These are phyloP conservation scores for Acacia acuminata DNA, from an alignment of 306 rosid genomes.

Conservation along the genomic window DNA sequence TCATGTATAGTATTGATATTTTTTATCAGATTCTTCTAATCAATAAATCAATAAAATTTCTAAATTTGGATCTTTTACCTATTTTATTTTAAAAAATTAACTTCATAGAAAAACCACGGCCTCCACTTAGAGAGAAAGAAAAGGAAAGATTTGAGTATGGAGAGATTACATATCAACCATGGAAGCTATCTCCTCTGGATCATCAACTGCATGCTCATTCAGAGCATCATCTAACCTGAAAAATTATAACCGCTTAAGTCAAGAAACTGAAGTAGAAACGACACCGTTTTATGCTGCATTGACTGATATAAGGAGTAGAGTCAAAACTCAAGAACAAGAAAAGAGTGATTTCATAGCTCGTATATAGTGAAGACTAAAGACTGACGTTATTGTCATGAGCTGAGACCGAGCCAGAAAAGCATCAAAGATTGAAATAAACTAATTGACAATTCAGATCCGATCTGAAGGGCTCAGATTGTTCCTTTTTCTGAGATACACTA, in stretches of 20 bases:
- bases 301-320: neutral
- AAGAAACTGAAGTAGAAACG: constrained; percentile 5
- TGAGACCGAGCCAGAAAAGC: neutral
- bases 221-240: constrained; percentile 51
- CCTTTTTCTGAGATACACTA: neutral
- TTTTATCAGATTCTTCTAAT: no score
- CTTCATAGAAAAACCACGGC: no score
- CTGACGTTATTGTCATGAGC: neutral
- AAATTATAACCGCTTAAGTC: neutral
- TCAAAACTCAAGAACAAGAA: neutral
- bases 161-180: constrained; percentile 75
- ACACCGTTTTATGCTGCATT: constrained; percentile 14
- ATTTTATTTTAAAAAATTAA: no score
- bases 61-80: no score
- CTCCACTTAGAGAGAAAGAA: neutral
- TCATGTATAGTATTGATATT: no score
- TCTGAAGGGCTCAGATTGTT: constrained; percentile 26
- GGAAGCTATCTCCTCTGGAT: constrained; percentile 88
- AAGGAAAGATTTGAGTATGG: neutral
- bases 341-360: constrained; percentile 3
- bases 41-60: no score
- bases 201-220: constrained; percentile 78
- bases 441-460: constrained; percentile 40
- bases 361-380: no score
- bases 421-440: neutral